Percentiles rank a stretch among this genome's conserved stretches.
Evolutionary conservation across 371 early-diverging fungal species (phyloP).

Genomic region (Vairimorpha ceranae): DNA sequence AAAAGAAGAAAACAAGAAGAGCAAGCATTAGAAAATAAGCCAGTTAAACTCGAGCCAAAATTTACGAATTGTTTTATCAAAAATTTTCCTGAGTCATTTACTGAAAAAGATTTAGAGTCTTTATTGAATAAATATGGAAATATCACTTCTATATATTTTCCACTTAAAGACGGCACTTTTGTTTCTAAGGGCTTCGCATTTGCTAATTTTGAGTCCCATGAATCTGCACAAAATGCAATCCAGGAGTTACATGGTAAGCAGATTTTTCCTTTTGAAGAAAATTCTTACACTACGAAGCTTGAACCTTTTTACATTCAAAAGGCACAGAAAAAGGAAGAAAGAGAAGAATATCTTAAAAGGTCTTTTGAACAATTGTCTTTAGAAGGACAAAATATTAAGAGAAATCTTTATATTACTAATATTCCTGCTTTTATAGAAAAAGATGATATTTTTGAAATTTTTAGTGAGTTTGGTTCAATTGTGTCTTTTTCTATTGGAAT

Average conservation of each 20-base stretch:
- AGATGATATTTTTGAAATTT: slow-evolving; percentile 73
- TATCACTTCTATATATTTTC: slow-evolving; percentile 57
- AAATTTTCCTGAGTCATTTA: slow-evolving; percentile 53
- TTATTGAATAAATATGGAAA: slow-evolving; percentile 56
- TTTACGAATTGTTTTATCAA: slow-evolving; percentile 63
- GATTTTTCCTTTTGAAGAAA: slow-evolving; percentile 69
- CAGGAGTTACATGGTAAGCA: slow-evolving; percentile 87
- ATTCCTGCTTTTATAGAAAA: slow-evolving; percentile 72
- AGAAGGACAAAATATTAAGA: slow-evolving; percentile 44
- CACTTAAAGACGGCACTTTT: slow-evolving; percentile 66
- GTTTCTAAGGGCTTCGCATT: slow-evolving; percentile 87
- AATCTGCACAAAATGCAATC: slow-evolving; percentile 87
- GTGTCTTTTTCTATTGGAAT: slow-evolving; percentile 42
- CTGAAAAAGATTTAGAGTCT: slow-evolving; percentile 45
- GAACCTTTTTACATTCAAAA: slow-evolving; percentile 86
- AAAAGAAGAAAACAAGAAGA: slow-evolving; percentile 36
- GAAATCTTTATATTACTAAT: slow-evolving; percentile 96
- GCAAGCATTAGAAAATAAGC: slow-evolving; percentile 6
- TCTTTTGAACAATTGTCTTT: slow-evolving; percentile 33
- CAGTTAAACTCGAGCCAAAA: background rate
- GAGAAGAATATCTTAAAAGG: slow-evolving; percentile 85
- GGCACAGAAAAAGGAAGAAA: slow-evolving; percentile 93
- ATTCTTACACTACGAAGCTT: slow-evolving; percentile 68
- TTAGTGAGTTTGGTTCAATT: slow-evolving; percentile 70
- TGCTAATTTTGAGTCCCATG: slow-evolving; percentile 89